Base-by-base conservation (phyloP, 2,329 filamentous ascomycete species). In the Pezicula neosporulosa region DNA sequence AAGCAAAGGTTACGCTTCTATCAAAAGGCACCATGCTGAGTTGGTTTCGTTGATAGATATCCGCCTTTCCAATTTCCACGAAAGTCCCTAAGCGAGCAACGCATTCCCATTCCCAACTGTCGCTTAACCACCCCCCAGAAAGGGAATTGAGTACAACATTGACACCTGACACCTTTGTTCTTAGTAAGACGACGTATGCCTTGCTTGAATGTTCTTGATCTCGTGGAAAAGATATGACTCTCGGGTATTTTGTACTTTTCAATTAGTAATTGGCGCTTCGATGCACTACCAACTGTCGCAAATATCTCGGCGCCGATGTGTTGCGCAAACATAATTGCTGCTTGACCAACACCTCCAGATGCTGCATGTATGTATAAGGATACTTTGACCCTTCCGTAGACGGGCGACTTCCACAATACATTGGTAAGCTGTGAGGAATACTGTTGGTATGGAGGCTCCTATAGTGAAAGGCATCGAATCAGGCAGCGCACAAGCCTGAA, bases 1-100 rank as follows among this genome's bases (percentile, higher is more conserved):
- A 67, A 5, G 67, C 57, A 48, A 76, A 76, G 0, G 66, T 68
- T 18, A 72, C 63, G 21, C 66, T 74, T 1, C 65, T 58, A 1
- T 62, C 59, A 44, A 76, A 75, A 0, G 64, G 61, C 12, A 33
- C 19, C 56, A 58, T 58, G 0, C 57, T 38, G 66, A 76, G 72
- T 2, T 70, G 57, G 12, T 21, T 39, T 10, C 53, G 44, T 13
- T 42, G 44, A 13, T 55, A 48, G 8, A 63, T 60, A 43, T 72
- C 69, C 0, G 60, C 60, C 37, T 69, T 68, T 1, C 68, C 68
- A 15, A 73, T 61, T 46, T 74, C 70, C 0, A 73, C 46, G 39
- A 73, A 70, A 0, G 64, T 58, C 1, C 71, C 71, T 41, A 68
- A 66, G 0, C 48, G 48, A 4, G 69, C 65, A 4, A 73, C 30